Evolutionary conservation across 192 early-diverging fungal genomes (phyloP), one percentile per base, ranked within the genome.

Genomic region (Blastocladiella britannica): DNA sequence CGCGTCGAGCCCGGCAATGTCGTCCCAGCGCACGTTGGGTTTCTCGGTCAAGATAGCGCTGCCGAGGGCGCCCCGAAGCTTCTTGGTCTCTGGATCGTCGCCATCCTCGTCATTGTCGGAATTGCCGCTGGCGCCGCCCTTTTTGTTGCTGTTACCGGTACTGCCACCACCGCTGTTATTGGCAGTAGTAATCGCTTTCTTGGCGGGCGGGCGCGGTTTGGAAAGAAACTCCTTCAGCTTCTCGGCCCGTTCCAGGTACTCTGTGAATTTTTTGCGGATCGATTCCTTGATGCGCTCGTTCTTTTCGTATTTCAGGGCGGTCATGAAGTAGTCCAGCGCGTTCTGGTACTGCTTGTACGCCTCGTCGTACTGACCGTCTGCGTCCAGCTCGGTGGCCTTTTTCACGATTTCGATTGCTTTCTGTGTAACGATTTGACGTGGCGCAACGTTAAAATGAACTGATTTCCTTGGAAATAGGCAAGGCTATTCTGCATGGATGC

Each of bases 251-350:
- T 85, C 84, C 55, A 94, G 74, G 65, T 96, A 95, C 61, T 93
- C 92, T 1, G 82, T 81, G n/a, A 92, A 81, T 67, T 85, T 87
- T 62, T 87, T 86, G 53, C 86, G 79, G 54, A 97, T 84, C 20
- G 78, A 70, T 59, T 88, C 83, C 58, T 89, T 88, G 53, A 72
- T 67, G 58, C 79, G 74, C 54, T 93, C 91, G 63, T 93, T 91
- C 71, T 96, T 96, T 67, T 97, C 92, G 65, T 97, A 96, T 80
- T 96, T 95, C 60, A 97, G 80, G 7, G 89, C 93, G 7, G 80
- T 81, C 74, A 91, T 71, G 61, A 94, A 97, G 67, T 87, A 93
- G 58, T 97, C 91, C n/a, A 97, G 74, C 2, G 84, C 77, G 64
- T 85, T 85, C 56, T 76, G 74, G 69, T 97, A 97, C 57, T 78